Evolutionary conservation across 2,329 filamentous ascomycete species (phyloP).

Genomic region (Cercospora janseana): DNA sequence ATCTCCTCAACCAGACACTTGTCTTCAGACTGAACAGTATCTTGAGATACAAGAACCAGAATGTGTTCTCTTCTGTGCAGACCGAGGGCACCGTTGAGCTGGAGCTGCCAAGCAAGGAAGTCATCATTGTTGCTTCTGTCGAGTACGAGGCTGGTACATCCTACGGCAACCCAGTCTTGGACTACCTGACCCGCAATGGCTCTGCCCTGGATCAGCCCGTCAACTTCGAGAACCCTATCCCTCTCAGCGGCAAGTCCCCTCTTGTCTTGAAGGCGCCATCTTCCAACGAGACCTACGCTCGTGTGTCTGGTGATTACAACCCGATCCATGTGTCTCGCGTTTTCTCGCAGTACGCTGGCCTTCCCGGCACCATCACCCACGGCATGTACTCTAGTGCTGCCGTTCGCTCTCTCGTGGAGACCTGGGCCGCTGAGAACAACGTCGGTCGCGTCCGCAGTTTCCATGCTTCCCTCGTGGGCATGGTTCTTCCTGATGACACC

Average conservation of each 20-base stretch:
- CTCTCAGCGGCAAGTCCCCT: constrained; percentile 86
- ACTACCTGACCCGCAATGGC: constrained; percentile 90
- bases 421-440: constrained; percentile 98
- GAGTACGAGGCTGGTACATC: constrained; percentile 90
- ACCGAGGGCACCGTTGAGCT: constrained; percentile 89
- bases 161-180: constrained; percentile 92
- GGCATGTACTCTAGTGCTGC: constrained; percentile 99
- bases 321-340: constrained; percentile 97
- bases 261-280: constrained; percentile 85
- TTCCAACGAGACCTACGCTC: constrained; percentile 96
- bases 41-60: constrained; percentile 91
- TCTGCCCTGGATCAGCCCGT: constrained; percentile 92
- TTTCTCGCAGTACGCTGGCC: constrained; percentile 91
- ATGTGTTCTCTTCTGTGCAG: constrained; percentile 84
- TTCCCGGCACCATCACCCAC: constrained; percentile 96
- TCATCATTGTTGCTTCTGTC: constrained; percentile 95
- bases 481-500: constrained; percentile 96
- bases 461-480: constrained; percentile 93
- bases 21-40: constrained; percentile 94
- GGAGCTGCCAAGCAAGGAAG: constrained; percentile 92
- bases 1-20: constrained; percentile 87
- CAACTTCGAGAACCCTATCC: constrained; percentile 96
- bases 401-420: constrained; percentile 93
- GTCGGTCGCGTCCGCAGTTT: constrained; percentile 96
- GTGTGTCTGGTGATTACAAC: constrained; percentile 97